Conservation (phyloP, 352 stramenopile genomes). For the Pythium utonaiense region DNA sequence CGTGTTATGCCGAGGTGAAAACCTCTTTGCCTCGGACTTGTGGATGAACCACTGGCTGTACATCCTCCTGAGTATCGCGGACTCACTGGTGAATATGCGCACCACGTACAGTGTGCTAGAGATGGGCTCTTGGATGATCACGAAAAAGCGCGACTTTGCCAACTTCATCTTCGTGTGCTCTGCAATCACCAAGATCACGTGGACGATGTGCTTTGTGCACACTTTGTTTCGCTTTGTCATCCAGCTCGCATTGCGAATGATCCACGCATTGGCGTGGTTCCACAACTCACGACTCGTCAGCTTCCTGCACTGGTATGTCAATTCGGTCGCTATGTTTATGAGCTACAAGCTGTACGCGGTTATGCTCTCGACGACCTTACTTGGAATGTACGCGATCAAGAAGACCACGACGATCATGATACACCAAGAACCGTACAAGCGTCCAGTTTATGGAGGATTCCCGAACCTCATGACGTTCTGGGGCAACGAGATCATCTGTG, state of each 20-base stretch:
- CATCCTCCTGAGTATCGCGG: slow-evolving; percentile 34
- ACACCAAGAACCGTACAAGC: slow-evolving; percentile 23
- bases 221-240: slow-evolving; percentile 16
- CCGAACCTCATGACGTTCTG: slow-evolving; percentile 38
- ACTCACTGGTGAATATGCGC: slow-evolving; percentile 28
- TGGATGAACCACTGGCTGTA: slow-evolving; percentile 51
- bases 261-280: not conserved
- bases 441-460: slow-evolving; percentile 37
- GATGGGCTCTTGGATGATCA: slow-evolving; percentile 34
- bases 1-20: slow-evolving; percentile 3
- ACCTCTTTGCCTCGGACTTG: slow-evolving; percentile 33
- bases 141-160: slow-evolving; percentile 20
- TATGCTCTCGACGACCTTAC: slow-evolving; percentile 38
- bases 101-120: slow-evolving; percentile 33
- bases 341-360: slow-evolving; percentile 57
- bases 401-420: slow-evolving; percentile 42
- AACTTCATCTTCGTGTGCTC: slow-evolving; percentile 39
- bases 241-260: slow-evolving; percentile 14
- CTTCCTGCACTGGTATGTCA: slow-evolving; percentile 34
- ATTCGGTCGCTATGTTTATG: slow-evolving; percentile 39
- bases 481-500: slow-evolving; percentile 41
- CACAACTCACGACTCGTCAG: not conserved
- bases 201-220: slow-evolving; percentile 33
- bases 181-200: slow-evolving; percentile 30
- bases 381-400: slow-evolving; percentile 30